Evolutionary conservation across 148 eudicot genomes (phyloP).

Genomic region (Pouteria glomerata): DNA sequence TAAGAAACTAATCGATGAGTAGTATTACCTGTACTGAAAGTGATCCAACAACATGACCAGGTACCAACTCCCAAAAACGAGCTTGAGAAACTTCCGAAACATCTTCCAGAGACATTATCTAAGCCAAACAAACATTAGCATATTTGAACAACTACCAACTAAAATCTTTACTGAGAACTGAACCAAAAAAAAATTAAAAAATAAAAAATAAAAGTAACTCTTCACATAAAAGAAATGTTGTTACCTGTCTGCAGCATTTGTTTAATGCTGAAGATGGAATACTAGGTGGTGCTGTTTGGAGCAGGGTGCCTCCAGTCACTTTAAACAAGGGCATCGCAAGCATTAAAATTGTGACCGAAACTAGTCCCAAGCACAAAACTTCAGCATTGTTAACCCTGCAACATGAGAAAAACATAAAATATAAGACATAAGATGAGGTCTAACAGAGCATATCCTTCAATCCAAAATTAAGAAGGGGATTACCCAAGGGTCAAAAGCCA

Average conservation of each 20-base stretch:
- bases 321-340: constrained; percentile 89
- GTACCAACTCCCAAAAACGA: constrained; percentile 95
- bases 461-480: neutral
- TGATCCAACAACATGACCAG: constrained; percentile 91
- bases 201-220: neutral
- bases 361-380: constrained; percentile 94
- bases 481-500: constrained; percentile 92
- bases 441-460: neutral
- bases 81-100: constrained; percentile 71
- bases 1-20: neutral
- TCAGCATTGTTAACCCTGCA: constrained; percentile 92
- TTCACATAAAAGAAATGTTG: neutral
- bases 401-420: neutral
- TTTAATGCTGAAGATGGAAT: constrained; percentile 80
- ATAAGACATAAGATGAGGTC: neutral
- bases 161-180: neutral
- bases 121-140: neutral
- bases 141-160: neutral
- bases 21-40: constrained; percentile 64
- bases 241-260: constrained; percentile 91
- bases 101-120: constrained; percentile 84
- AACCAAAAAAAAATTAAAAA: too few relatives aligned
- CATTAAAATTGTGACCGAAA: constrained; percentile 82
- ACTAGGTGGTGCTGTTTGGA: constrained; percentile 84
- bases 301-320: constrained; percentile 69